A percentile compares a stretch with the other conserved stretches of the same genome.
These are phyloP conservation scores for Celoporthe dispersa DNA, from an alignment of 2,329 filamentous ascomycete species.

Conservation along the genomic window DNA sequence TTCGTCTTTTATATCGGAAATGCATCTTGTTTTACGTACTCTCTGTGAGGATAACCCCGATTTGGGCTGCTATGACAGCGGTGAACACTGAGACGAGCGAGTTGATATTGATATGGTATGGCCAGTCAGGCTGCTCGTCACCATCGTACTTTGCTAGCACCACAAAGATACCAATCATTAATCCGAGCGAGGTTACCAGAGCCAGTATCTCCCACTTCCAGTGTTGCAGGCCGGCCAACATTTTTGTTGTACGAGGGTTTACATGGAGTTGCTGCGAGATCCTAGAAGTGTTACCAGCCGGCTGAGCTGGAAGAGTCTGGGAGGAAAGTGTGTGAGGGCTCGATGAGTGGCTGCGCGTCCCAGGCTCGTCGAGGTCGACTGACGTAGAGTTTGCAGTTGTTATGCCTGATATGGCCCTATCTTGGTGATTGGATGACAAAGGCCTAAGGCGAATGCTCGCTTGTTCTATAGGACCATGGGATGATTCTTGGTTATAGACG, in stretches of 20 bases:
- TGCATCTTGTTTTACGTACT: not conserved
- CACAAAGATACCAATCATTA: not conserved
- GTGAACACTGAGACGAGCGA: not conserved
- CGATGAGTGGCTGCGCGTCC: not conserved
- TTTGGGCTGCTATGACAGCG: not conserved
- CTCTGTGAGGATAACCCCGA: not conserved
- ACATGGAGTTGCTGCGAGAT: not conserved
- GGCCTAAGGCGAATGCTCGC: not conserved
- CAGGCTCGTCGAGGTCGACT: not conserved
- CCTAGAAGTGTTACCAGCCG: not conserved
- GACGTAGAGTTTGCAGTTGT: not conserved
- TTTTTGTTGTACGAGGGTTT: not conserved
- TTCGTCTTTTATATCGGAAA: not conserved
- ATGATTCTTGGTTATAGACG: not conserved
- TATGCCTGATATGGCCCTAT: not conserved
- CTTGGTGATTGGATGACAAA: not conserved
- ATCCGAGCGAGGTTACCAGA: not conserved
- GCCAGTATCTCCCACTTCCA: not conserved
- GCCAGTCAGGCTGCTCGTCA: not conserved
- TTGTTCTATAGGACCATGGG: not conserved
- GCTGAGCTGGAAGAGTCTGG: not conserved
- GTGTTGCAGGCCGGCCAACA: not conserved
- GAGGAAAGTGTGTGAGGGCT: not conserved
- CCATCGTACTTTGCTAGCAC: not conserved
- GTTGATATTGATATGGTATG: not conserved